Base-by-base conservation (phyloP, 768 basidiomycete species). In the Multifurca ochricompacta region DNA sequence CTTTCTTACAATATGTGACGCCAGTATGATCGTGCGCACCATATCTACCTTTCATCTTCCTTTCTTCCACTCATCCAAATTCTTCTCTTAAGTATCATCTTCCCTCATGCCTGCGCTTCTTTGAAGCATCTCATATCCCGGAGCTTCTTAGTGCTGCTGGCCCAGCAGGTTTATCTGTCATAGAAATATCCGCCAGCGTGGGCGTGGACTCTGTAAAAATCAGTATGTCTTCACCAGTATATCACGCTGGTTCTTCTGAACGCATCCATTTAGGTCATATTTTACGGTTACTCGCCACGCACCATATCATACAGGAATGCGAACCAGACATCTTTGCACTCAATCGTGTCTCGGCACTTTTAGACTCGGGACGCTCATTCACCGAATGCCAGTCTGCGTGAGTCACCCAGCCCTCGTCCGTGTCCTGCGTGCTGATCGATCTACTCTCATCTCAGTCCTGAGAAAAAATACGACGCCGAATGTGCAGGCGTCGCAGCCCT, bases 271-370 rank as follows among this genome's bases (percentile, higher is more conserved):
- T 16, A 88, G 87, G 81, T 4, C 88, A 89, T 62, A 76, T 79
- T 31, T 75, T 91, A 36, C 82, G 88, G 40, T 73, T 89, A 21
- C 76, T 91, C 41, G 86, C 87, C 10, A 87, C 87, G 0, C 85
- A 88, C 63, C 87, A 90, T 65, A 77, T 90, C 48, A 72, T 86
- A 30, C 74, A 76, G 37, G 89, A 91, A 66, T 72, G 79, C 3
- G 72, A 76, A 9, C 87, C 86, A 3, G 77, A 89, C 62, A 79
- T 83, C 5, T 91, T 91, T 61, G 74, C 85, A 7, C 74, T 79
- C 48, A 91, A 85, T 62, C 77, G 87, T 34, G 74, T 87, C 51
- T 82, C 83, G 3, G 81, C 81, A 8, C 68, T 82, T 11, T 68
- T 90, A 4, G 86, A 89, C 62, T 81, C 80, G 0, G 84, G 87